phyloP scores from a whole-genome alignment of 2,329 filamentous ascomycete species.

The Orbilia javanica region DNA sequence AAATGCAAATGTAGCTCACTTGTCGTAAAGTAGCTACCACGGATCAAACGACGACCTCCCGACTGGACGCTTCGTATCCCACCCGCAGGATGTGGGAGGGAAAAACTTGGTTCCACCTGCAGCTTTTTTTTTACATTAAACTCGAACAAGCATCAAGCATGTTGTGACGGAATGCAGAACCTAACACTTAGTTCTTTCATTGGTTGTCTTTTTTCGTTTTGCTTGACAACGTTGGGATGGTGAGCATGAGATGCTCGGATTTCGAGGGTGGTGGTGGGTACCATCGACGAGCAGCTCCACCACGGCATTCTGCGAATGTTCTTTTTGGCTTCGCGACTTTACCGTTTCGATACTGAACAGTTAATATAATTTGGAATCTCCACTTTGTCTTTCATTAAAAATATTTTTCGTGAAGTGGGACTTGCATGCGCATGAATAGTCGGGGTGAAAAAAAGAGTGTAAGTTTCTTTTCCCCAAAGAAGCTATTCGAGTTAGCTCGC shows the following conservation, averaged over 20 bases:
- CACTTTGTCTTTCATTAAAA: slow-evolving; percentile 22
- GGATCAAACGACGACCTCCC: slow-evolving; percentile 21
- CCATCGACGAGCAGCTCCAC: background rate
- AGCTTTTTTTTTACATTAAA: slow-evolving; percentile 30
- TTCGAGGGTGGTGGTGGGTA: slow-evolving; percentile 31
- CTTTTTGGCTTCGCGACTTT: slow-evolving; percentile 30
- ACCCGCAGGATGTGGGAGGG: slow-evolving; percentile 22
- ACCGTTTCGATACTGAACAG: slow-evolving; percentile 28
- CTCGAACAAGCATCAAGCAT: slow-evolving; percentile 40
- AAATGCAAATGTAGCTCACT: slow-evolving; percentile 10
- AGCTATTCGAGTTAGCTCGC: slow-evolving; percentile 13
- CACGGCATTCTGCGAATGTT: slow-evolving; percentile 23
- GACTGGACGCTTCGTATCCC: slow-evolving; percentile 27
- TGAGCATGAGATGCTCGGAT: slow-evolving; percentile 27
- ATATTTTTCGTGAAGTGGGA: slow-evolving; percentile 35
- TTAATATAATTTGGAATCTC: slow-evolving; percentile 41
- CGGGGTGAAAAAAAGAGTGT: slow-evolving; percentile 1
- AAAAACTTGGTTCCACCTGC: slow-evolving; percentile 40
- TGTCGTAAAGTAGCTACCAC: slow-evolving; percentile 22
- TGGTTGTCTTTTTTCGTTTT: slow-evolving; percentile 3
- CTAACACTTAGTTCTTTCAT: slow-evolving; percentile 5
- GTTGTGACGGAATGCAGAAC: slow-evolving; percentile 27
- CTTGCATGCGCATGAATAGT: slow-evolving; percentile 5
- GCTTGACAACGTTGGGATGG: slow-evolving; percentile 16
- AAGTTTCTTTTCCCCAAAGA: background rate